Percentiles rank a stretch among this genome's conserved stretches.
Evolutionary conservation across 179 eudicot species (phyloP).

Genomic region (Silene noctiflora): DNA sequence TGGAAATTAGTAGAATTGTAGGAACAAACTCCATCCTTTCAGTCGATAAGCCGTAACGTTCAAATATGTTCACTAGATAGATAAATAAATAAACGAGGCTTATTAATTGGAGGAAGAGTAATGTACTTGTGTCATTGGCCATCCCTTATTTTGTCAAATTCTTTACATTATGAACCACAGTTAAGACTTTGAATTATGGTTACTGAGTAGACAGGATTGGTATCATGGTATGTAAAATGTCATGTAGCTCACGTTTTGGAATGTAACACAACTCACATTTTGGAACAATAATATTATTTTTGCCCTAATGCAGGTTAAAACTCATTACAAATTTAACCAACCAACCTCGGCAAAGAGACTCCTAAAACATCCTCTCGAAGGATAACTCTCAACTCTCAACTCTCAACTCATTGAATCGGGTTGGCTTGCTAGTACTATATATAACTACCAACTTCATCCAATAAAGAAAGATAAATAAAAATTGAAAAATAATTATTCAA

Average conservation of each 20-base stretch:
- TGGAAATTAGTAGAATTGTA: neutral
- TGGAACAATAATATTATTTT: neutral
- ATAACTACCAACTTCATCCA: no score
- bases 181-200: no score
- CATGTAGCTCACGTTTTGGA: neutral
- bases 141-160: neutral
- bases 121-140: neutral
- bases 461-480: no score
- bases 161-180: neutral
- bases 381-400: no score
- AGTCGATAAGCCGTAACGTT: neutral
- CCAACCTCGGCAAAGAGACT: no score
- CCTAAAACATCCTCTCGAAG: no score
- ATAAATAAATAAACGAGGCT: neutral
- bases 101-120: neutral
- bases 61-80: neutral
- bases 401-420: no score
- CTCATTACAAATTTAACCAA: no score
- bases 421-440: no score
- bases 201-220: constrained; percentile 9
- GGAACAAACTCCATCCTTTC: neutral
- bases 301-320: no score
- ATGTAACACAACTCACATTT: neutral
- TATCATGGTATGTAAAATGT: neutral
- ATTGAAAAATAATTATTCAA: no score